Conservation (phyloP, 495 filamentous ascomycete species). For the Penicillium canariense region DNA sequence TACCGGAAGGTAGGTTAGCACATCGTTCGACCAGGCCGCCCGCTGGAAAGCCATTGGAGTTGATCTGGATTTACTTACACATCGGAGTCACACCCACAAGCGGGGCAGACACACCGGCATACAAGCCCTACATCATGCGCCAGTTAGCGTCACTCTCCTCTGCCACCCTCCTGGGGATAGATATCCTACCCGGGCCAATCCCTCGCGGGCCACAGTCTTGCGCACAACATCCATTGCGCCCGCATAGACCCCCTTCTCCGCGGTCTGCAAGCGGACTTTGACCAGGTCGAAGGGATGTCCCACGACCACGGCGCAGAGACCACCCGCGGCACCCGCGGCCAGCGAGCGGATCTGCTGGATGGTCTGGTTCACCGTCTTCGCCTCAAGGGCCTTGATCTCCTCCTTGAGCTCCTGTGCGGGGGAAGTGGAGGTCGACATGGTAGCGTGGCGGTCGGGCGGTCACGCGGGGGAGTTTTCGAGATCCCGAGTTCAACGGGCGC, state of each 20-base stretch:
- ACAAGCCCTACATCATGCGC: conserved; percentile 61
- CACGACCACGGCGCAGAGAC: conserved; percentile 87
- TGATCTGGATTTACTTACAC: conserved; percentile 64
- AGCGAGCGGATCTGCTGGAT: conserved; percentile 67
- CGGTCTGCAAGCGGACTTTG: conserved; percentile 95
- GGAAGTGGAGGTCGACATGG: conserved; percentile 35
- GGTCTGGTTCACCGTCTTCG: conserved; percentile 45
- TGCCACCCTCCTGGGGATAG: background rate
- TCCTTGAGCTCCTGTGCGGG: conserved; percentile 34
- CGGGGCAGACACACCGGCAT: conserved; percentile 95
- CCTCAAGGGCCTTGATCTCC: conserved; percentile 31
- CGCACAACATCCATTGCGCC: conserved; percentile 88
- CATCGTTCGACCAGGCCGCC: background rate
- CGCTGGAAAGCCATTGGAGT: conserved; percentile 1
- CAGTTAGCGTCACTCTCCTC: background rate
- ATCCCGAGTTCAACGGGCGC: background rate
- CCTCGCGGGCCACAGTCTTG: conserved; percentile 85
- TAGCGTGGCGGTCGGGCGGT: conserved; percentile 9
- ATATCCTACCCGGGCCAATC: conserved; percentile 58
- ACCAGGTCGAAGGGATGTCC: conserved; percentile 97
- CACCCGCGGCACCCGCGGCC: conserved; percentile 86
- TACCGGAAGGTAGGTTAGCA: conserved; percentile 3
- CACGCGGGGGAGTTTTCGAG: conserved; percentile 4
- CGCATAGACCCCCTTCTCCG: conserved; percentile 87
- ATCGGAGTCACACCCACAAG: conserved; percentile 95